Base-by-base conservation (phyloP, 164 flowering plant genomes). In the Stephania japonica region DNA sequence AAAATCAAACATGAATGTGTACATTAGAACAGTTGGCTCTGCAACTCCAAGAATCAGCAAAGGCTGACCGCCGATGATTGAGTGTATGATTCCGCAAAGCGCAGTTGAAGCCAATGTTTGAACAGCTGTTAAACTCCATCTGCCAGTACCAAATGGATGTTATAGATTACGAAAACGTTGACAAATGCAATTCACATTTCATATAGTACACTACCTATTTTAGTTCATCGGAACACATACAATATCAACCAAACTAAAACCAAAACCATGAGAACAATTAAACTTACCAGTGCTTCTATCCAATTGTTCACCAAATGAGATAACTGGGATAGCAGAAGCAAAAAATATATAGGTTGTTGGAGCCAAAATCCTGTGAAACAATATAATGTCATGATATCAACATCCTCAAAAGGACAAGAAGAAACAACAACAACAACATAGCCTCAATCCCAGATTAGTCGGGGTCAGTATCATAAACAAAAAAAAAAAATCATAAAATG, bases 11-110 rank as follows among this genome's bases (percentile, higher is more conserved):
- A 96, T 88, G 86, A 95, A 93, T 0, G 97, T 91, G 83, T 93
- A 96, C 99, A 96, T 96, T 23, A 96, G 87, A 19, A 96, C 99
- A 43, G 99, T 96, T 2, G 99, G 99, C 84, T 96, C 99, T 13
- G 99, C 98, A 72, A 96, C 99, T 70, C 99, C 99, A 41, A 96
- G 80, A 64, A 96, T 92, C 77, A 96, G 85, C 82, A 96, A 81
- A 14, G 99, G 98, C 77, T 96, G 99, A 61, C 99, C 99, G 44
- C 99, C 99, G 11, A 96, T 78, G 41, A 96, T 81, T 0, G 99
- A 96, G 81, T 96, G 99, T 73, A 93, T 89, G 59, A 96, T 87
- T 62, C 99, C 99, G 65, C 99, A 96, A 38, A 91, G 26, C 24
- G 98, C 91, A 65, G 99, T 96, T 1, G 99, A 96, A 64, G 95